Percentiles rank a stretch among this genome's conserved stretches.
phyloP scores from a whole-genome alignment of 352 stramenopile genomes.

The Globisporangium irregulare region DNA sequence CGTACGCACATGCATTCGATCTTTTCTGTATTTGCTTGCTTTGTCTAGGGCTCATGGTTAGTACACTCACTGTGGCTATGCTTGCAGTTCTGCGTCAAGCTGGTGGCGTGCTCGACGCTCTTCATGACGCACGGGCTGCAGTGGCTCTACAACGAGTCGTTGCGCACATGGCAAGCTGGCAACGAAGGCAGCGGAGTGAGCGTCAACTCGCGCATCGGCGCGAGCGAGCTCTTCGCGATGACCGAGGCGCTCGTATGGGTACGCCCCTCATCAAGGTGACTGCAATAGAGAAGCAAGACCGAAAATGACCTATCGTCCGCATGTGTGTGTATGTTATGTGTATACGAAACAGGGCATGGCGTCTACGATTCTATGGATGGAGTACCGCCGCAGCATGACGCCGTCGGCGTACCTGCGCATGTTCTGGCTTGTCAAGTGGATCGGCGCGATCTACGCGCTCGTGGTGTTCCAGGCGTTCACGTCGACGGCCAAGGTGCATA shows the following conservation, averaged over 20 bases:
- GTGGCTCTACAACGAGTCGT: conserved; percentile 43
- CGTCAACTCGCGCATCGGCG: conserved; percentile 28
- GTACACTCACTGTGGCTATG: neutral
- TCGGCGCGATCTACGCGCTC: conserved; percentile 41
- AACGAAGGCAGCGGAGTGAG: neutral
- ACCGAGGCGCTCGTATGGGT: conserved; percentile 67
- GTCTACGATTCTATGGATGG: conserved; percentile 67
- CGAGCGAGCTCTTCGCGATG: conserved; percentile 39
- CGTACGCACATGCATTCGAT: conserved; percentile 7
- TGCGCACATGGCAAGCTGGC: conserved; percentile 21
- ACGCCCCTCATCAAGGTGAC: neutral
- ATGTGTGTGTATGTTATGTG: neutral
- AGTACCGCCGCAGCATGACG: conserved; percentile 59
- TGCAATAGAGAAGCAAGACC: neutral
- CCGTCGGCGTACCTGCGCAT: conserved; percentile 52
- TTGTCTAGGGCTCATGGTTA: neutral
- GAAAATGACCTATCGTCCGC: neutral
- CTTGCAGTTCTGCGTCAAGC: conserved; percentile 57
- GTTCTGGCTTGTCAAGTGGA: conserved; percentile 65
- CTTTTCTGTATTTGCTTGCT: neutral
- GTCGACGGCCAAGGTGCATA: conserved; percentile 1
- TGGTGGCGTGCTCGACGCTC: conserved; percentile 43
- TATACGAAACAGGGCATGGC: conserved; percentile 32
- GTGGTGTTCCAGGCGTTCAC: conserved; percentile 32
- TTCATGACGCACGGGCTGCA: conserved; percentile 46